phyloP scores from a whole-genome alignment of 2,329 filamentous ascomycete species.

The Aureobasidium sp. region DNA sequence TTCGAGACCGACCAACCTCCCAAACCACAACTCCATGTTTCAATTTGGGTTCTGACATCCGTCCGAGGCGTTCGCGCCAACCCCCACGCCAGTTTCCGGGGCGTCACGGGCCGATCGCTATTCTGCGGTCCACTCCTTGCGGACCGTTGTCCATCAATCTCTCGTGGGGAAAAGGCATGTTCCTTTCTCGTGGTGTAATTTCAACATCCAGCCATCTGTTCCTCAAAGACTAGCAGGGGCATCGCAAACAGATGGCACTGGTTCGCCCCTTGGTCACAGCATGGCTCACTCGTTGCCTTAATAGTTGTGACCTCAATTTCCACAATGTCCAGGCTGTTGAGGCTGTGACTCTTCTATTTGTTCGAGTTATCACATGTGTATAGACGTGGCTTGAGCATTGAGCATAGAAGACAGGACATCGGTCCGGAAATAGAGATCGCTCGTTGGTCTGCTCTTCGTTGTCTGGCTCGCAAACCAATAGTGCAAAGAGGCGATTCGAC shows the following conservation, averaged over 20 bases:
- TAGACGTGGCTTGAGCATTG: not conserved
- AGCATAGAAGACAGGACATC: not conserved
- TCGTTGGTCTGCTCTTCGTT: not conserved
- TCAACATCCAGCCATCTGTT: not conserved
- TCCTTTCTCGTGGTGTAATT: not conserved
- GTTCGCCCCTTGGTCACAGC: not conserved
- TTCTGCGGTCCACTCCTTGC: not conserved
- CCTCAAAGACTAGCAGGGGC: not conserved
- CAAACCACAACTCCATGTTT: not conserved
- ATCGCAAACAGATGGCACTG: not conserved
- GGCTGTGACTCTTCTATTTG: not conserved
- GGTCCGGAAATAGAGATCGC: not conserved
- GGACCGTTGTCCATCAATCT: slow-evolving; percentile 8
- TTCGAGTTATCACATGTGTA: not conserved
- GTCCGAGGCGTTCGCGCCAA: slow-evolving; percentile 1
- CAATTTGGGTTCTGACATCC: not conserved
- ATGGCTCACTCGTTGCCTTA: not conserved
- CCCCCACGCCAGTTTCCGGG: slow-evolving; percentile 1
- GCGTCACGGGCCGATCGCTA: slow-evolving; percentile 1
- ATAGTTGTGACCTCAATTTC: not conserved
- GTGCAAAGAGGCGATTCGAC: not conserved
- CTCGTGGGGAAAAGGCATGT: not conserved
- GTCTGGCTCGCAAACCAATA: not conserved
- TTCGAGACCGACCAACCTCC: not conserved
- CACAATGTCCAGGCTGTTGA: not conserved